phyloP scores from a whole-genome alignment of 352 stramenopile species.

The Globisporangium apiculatum region DNA sequence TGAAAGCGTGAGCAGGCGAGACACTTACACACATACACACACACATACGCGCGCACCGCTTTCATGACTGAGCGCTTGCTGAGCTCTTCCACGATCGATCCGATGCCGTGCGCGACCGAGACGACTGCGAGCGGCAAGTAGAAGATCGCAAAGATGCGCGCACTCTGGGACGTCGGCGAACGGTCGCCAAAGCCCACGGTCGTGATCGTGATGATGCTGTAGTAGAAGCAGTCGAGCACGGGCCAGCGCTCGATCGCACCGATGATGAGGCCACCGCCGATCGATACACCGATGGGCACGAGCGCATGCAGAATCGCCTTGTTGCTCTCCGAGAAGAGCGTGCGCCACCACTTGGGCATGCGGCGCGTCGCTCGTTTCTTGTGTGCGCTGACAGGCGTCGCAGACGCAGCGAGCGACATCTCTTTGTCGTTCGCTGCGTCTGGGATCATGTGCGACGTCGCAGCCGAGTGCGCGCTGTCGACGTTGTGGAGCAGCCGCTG shows the following conservation, averaged over 20 bases:
- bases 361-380: conserved; percentile 1
- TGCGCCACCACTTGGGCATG: conserved; percentile 25
- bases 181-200: conserved; percentile 86
- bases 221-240: conserved; percentile 88
- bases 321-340: conserved; percentile 46
- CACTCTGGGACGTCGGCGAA: conserved; percentile 42
- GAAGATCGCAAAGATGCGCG: conserved; percentile 80
- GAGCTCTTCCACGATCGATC: conserved; percentile 55
- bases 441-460: conserved; percentile 3
- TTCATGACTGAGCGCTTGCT: conserved; percentile 53
- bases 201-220: conserved; percentile 87
- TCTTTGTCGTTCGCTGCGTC: conserved; percentile 14
- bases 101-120: conserved; percentile 57
- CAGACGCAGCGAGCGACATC: conserved; percentile 11
- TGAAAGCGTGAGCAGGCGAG: not conserved
- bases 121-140: conserved; percentile 69
- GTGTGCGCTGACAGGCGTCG: not conserved
- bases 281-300: conserved; percentile 43
- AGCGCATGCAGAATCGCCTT: conserved; percentile 32
- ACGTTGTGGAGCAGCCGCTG: conserved; percentile 39
- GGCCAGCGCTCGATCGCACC: conserved; percentile 54
- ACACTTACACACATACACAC: not conserved
- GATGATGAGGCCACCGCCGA: conserved; percentile 42
- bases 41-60: conserved; percentile 9
- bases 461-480: conserved; percentile 26